These are phyloP conservation scores for Colletotrichum truncatum DNA, from an alignment of 2,329 filamentous ascomycete species.

Conservation along the genomic window DNA sequence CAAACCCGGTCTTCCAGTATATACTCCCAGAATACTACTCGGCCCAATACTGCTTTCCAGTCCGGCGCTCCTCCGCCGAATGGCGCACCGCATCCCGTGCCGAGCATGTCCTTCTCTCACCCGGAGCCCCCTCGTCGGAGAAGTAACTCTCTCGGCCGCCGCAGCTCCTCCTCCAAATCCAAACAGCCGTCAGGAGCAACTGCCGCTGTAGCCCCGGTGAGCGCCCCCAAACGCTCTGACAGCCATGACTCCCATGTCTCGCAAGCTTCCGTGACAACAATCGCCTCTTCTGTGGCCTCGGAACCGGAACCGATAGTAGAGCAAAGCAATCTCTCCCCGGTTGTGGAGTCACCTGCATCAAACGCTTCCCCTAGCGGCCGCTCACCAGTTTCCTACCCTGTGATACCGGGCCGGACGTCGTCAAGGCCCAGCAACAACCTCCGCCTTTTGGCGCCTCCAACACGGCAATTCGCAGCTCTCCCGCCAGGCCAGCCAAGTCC, in stretches of 20 bases:
- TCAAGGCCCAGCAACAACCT: constrained; percentile 33
- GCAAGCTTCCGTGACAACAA: constrained; percentile 46
- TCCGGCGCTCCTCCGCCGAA: constrained; percentile 21
- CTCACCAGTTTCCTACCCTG: constrained; percentile 44
- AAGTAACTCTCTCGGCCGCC: constrained; percentile 27
- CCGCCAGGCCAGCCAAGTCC: constrained; percentile 53
- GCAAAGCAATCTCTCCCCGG: constrained; percentile 54
- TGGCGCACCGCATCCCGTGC: constrained; percentile 31
- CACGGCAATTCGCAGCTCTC: constrained; percentile 41
- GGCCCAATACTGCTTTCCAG: constrained; percentile 32
- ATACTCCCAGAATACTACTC: constrained; percentile 45
- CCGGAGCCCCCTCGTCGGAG: constrained; percentile 30
- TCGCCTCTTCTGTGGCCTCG: constrained; percentile 39
- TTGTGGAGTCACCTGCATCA: constrained; percentile 55
- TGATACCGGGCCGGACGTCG: constrained; percentile 35
- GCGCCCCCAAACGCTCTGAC: constrained; percentile 22
- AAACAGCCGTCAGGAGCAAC: constrained; percentile 24
- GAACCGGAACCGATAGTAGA: constrained; percentile 33
- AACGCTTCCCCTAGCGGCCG: constrained; percentile 34
- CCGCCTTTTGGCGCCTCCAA: constrained; percentile 43
- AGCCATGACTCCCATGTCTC: constrained; percentile 36
- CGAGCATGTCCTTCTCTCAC: constrained; percentile 33
- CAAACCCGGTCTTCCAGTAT: constrained; percentile 44
- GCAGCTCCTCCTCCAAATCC: constrained; percentile 18
- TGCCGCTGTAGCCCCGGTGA: background rate